Base-by-base conservation (phyloP, 1,284 basidiomycete genomes). In the Ceraceosorus bombacis region DNA sequence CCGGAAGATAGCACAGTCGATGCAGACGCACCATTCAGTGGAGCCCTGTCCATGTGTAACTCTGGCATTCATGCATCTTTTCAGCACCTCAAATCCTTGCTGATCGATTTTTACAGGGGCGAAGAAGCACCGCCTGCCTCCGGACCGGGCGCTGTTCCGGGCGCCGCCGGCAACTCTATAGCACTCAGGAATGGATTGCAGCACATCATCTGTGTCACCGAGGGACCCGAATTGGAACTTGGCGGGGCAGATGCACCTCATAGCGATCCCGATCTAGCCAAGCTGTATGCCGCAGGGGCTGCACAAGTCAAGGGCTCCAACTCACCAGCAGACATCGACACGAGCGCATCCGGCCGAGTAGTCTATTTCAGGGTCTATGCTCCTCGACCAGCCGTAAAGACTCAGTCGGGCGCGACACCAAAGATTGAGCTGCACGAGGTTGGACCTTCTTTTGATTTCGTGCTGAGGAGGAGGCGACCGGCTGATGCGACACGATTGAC, bases 361-460 rank as follows among this genome's bases (percentile, higher is more conserved):
- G 83, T 98, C 48, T 90, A 97, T 80, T 83, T 98, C 74, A 85
- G 95, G 60, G 85, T 88, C 40, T 97, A 94, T 80, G 88, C 87
- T 81, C 86, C 0, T 89, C 89, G 1, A 67, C 68, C 17, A 63
- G 64, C 51, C 66, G 67, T 51, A 64, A 61, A 40, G 66, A 68
- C n/a, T 62, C 69, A 38, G 38, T 51, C 57, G 4, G 90, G 89
- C 6, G 84, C 84, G 10, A 85, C 86, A 8, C 91, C 93, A 1
- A 84, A 86, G 49, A 85, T 90, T 38, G 86, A 89, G 74, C 83
- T 98, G 55, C 83, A 83, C 13, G 88, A 88, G 56, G 93, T 93
- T 86, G 95, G 95, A 0, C 95, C 94, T 1, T 87, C 84, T 13
- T 83, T 98, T 49, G 92, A 97, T 77, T 83, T 98, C 54, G 80